These are phyloP conservation scores for Chrysoporthe puriensis DNA, from an alignment of 2,329 filamentous ascomycete genomes.

Conservation along the genomic window DNA sequence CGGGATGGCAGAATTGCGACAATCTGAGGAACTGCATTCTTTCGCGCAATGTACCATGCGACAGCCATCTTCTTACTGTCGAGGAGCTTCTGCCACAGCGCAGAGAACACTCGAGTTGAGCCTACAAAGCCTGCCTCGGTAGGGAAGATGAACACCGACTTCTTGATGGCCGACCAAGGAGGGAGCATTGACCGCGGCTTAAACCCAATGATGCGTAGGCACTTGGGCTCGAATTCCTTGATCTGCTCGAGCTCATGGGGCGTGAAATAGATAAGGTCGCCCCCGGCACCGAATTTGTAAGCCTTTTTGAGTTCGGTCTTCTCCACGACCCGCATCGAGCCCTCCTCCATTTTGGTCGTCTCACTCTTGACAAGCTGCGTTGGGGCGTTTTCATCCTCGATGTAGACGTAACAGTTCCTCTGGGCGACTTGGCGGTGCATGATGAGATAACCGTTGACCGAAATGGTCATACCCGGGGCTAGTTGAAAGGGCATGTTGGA, in stretches of 20 bases:
- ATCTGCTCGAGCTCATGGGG: slow-evolving; percentile 80
- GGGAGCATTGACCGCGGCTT: slow-evolving; percentile 77
- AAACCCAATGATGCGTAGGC: slow-evolving; percentile 91
- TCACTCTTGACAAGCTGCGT: slow-evolving; percentile 77
- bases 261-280: slow-evolving; percentile 84
- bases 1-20: slow-evolving; percentile 80
- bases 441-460: slow-evolving; percentile 90
- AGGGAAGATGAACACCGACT: slow-evolving; percentile 91
- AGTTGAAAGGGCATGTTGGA: slow-evolving; percentile 86
- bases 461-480: slow-evolving; percentile 81
- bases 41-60: slow-evolving; percentile 85
- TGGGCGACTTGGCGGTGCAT: slow-evolving; percentile 82
- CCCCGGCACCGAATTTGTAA: slow-evolving; percentile 94
- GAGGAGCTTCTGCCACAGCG: slow-evolving; percentile 84
- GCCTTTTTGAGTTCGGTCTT: slow-evolving; percentile 85
- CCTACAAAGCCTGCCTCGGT: slow-evolving; percentile 89
- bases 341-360: slow-evolving; percentile 76
- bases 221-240: slow-evolving; percentile 77
- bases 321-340: slow-evolving; percentile 76
- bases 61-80: slow-evolving; percentile 80
- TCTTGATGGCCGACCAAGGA: slow-evolving; percentile 82
- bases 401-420: slow-evolving; percentile 84
- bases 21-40: slow-evolving; percentile 77
- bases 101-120: slow-evolving; percentile 89
- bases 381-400: slow-evolving; percentile 71